phyloP scores from a whole-genome alignment of 805 yeast genomes.

The Alloascoidea africana region DNA sequence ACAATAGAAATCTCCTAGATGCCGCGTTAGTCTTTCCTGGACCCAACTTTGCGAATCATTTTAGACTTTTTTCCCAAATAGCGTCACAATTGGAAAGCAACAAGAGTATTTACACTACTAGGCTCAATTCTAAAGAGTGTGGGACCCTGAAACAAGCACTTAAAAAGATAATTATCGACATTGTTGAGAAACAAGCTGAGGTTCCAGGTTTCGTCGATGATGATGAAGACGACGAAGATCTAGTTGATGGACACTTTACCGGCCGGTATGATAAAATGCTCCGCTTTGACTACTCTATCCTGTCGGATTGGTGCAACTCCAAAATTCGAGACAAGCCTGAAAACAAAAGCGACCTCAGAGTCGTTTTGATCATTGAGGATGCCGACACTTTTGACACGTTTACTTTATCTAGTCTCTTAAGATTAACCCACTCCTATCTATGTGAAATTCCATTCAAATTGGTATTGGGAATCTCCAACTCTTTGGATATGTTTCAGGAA shows the following conservation, averaged over 20 bases:
- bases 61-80: slow-evolving; percentile 14
- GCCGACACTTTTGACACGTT: slow-evolving; percentile 20
- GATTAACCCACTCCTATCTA: slow-evolving; percentile 17
- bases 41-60: slow-evolving; percentile 18
- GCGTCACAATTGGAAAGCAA: slow-evolving; percentile 3
- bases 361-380: slow-evolving; percentile 20
- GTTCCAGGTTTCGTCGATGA: slow-evolving; percentile 4
- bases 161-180: slow-evolving; percentile 16
- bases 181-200: slow-evolving; percentile 11
- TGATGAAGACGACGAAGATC: slow-evolving; percentile 8
- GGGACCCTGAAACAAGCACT: slow-evolving; percentile 17
- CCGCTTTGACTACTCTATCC: slow-evolving; percentile 20
- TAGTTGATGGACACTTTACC: slow-evolving; percentile 6
- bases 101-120: slow-evolving; percentile 8
- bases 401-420: slow-evolving; percentile 15
- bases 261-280: slow-evolving; percentile 15
- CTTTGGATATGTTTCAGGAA: slow-evolving; percentile 19
- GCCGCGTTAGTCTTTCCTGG: slow-evolving; percentile 18
- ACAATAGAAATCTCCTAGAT: slow-evolving; percentile 2
- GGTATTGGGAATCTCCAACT: slow-evolving; percentile 19
- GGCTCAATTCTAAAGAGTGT: slow-evolving; percentile 20
- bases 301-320: slow-evolving; percentile 17
- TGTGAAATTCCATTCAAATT: slow-evolving; percentile 17
- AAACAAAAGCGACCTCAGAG: slow-evolving; percentile 3
- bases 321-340: background rate